phyloP scores from a whole-genome alignment of 2,329 filamentous ascomycete species.

The Botrytis medusae region DNA sequence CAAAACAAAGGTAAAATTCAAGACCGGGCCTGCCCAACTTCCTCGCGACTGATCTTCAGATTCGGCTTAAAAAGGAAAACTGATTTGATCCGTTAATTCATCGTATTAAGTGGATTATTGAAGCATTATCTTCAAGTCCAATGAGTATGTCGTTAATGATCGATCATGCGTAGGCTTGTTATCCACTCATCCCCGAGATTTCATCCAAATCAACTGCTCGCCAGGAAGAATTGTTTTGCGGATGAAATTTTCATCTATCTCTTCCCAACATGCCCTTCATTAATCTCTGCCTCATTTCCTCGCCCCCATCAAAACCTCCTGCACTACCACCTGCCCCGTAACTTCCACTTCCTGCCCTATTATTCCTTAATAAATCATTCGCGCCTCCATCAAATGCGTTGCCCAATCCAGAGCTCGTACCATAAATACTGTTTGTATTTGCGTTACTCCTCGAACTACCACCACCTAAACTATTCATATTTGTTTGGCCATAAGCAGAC shows the following conservation, averaged over 20 bases:
- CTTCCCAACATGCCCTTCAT: constrained; percentile 19
- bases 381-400: constrained; percentile 25
- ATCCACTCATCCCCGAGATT: background rate
- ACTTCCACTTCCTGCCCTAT: constrained; percentile 29
- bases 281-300: constrained; percentile 17
- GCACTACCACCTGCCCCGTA: constrained; percentile 19
- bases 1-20: background rate
- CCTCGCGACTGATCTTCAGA: background rate
- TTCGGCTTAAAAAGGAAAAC: background rate
- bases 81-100: background rate
- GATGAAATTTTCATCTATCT: background rate
- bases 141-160: background rate
- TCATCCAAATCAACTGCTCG: background rate
- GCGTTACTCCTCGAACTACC: constrained; percentile 22
- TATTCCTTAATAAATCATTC: constrained; percentile 29
- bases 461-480: constrained; percentile 19
- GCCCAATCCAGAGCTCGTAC: constrained; percentile 27
- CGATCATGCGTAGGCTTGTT: background rate
- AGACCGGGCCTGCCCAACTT: background rate
- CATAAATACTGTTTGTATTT: constrained; percentile 24
- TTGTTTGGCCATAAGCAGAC: constrained; percentile 20
- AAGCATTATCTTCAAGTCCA: background rate
- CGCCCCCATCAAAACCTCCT: background rate
- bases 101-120: background rate
- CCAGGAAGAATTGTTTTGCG: background rate